phyloP scores from a whole-genome alignment of 2,329 filamentous ascomycete species.

The Teratosphaeria nubilosa region DNA sequence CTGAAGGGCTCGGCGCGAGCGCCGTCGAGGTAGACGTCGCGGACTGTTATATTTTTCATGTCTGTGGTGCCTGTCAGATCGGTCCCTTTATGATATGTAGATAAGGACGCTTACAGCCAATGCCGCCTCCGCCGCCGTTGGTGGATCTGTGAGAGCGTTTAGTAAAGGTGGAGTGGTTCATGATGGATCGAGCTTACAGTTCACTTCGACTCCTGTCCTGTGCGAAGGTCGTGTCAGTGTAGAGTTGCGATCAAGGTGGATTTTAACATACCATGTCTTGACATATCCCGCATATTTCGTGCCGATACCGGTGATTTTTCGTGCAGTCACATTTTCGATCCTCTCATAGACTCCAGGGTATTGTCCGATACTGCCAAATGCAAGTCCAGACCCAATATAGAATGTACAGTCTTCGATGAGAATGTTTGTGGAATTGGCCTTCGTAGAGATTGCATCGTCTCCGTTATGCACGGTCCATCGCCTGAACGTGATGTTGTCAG shows the following conservation, averaged over 20 bases:
- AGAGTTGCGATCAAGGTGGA: background rate
- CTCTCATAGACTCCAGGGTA: constrained; percentile 40
- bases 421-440: constrained; percentile 48
- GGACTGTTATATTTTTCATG: background rate
- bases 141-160: background rate
- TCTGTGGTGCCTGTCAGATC: background rate
- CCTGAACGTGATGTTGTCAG: constrained; percentile 42
- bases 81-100: background rate
- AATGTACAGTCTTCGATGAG: constrained; percentile 40
- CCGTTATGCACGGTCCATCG: constrained; percentile 44
- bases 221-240: background rate
- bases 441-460: constrained; percentile 45
- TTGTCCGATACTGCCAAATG: constrained; percentile 50
- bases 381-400: constrained; percentile 42
- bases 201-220: background rate
- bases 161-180: background rate
- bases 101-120: background rate
- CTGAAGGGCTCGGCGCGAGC: background rate
- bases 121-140: background rate
- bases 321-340: constrained; percentile 40
- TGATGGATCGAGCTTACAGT: background rate
- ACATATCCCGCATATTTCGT: background rate
- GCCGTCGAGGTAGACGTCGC: background rate
- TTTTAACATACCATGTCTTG: background rate
- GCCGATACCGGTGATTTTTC: constrained; percentile 29